Percentiles rank a stretch among this genome's conserved stretches.
These are phyloP conservation scores for Rhinocladiella similis DNA, from an alignment of 2,329 filamentous ascomycete genomes.

Conservation along the genomic window DNA sequence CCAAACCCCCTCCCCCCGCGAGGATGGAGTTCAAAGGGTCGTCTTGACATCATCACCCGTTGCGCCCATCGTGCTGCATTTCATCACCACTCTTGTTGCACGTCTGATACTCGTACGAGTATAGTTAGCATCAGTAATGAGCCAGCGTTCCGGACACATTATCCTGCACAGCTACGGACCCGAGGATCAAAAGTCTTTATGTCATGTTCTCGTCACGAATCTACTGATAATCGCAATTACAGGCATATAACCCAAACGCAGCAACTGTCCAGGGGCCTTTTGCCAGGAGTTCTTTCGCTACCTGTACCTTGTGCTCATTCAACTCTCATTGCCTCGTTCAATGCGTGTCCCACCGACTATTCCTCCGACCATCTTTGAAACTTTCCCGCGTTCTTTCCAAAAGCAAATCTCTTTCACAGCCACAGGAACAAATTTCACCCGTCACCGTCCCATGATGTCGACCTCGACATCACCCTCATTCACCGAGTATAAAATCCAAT, in stretches of 20 bases:
- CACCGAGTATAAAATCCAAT: slow-evolving; percentile 11
- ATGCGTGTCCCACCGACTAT: slow-evolving; percentile 3
- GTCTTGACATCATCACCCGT: slow-evolving; percentile 1
- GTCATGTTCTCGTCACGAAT: too few relatives aligned
- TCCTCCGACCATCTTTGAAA: slow-evolving; percentile 25
- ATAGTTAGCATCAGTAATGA: too few relatives aligned
- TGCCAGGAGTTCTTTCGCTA: too few relatives aligned
- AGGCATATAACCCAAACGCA: too few relatives aligned
- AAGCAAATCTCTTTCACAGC: not conserved
- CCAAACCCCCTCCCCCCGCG: too few relatives aligned
- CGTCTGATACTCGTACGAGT: too few relatives aligned
- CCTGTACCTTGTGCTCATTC: not conserved
- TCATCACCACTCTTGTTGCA: slow-evolving; percentile 9
- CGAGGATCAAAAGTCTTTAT: too few relatives aligned
- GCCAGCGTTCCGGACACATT: too few relatives aligned
- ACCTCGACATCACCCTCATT: not conserved
- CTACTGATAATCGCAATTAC: too few relatives aligned
- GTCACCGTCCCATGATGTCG: slow-evolving; percentile 4
- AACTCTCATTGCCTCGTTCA: not conserved
- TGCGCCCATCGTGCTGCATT: not conserved
- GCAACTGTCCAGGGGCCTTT: too few relatives aligned
- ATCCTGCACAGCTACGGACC: not conserved
- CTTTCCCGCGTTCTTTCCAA: slow-evolving; percentile 13
- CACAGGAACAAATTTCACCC: not conserved
- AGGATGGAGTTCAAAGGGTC: not conserved